Percentiles rank a stretch among this genome's conserved stretches.
These are phyloP conservation scores for Achaetomiella virescens DNA, from an alignment of 495 filamentous ascomycete genomes.

Conservation along the genomic window DNA sequence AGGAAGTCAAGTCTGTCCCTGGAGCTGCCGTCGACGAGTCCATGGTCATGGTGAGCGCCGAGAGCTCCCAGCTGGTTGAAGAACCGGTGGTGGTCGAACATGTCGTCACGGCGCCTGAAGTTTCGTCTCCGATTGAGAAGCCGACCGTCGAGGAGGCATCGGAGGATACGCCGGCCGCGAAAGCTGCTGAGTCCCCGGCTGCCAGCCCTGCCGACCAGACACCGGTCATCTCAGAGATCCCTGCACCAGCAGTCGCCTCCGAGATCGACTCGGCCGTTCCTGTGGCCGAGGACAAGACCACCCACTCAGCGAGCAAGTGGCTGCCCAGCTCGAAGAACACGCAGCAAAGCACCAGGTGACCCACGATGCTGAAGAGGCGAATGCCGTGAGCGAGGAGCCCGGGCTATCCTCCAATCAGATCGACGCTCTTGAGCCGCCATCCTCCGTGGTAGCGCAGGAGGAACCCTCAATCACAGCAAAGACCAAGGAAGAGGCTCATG, in stretches of 20 bases:
- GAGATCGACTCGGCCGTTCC: not conserved
- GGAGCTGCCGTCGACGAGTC: not conserved
- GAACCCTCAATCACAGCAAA: not conserved
- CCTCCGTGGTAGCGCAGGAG: not conserved
- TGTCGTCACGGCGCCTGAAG: not conserved
- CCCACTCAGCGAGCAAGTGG: not conserved
- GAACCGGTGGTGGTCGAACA: slow-evolving; percentile 6
- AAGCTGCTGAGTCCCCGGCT: not conserved
- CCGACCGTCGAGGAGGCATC: not conserved
- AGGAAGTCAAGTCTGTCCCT: not conserved
- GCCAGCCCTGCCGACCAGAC: not conserved
- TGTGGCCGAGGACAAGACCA: not conserved
- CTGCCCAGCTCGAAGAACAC: not conserved
- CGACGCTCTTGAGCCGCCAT: not conserved
- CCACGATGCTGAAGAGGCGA: too few species aligned
- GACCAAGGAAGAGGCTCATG: not conserved
- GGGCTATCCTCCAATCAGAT: not conserved
- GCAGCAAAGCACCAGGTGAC: not conserved
- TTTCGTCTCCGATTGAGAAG: not conserved
- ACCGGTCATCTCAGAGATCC: not conserved
- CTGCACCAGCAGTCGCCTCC: not conserved
- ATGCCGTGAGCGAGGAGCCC: too few species aligned
- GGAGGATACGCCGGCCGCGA: not conserved
- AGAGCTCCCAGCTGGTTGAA: slow-evolving; percentile 1
- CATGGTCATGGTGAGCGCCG: not conserved